Conservation (phyloP, 2,329 filamentous ascomycete genomes). For the Phaeosphaeria sp. region DNA sequence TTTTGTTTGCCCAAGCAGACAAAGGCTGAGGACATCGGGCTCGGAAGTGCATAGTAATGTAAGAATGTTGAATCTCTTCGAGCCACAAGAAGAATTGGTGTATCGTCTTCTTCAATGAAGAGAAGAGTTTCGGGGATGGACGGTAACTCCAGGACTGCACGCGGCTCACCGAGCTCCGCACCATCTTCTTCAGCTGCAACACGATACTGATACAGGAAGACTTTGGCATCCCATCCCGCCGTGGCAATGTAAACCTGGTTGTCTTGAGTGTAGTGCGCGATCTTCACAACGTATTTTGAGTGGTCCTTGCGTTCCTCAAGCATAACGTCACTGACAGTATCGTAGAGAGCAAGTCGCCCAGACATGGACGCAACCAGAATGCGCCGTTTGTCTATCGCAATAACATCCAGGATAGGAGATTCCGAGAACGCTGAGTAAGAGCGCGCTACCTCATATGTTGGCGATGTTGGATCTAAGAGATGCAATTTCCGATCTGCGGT, state of each 20-base stretch:
- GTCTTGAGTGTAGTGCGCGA: slow-evolving; percentile 50
- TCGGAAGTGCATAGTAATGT: slow-evolving; percentile 59
- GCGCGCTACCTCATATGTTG: slow-evolving; percentile 39
- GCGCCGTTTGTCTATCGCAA: slow-evolving; percentile 51
- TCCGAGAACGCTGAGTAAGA: slow-evolving; percentile 54
- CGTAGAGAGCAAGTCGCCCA: slow-evolving; percentile 60
- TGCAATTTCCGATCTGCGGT: slow-evolving; percentile 55
- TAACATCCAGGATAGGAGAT: slow-evolving; percentile 62
- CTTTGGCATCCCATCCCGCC: slow-evolving; percentile 66
- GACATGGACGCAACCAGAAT: slow-evolving; percentile 66
- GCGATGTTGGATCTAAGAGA: slow-evolving; percentile 48
- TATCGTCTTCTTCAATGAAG: slow-evolving; percentile 56
- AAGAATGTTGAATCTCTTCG: slow-evolving; percentile 65
- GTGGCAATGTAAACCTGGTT: slow-evolving; percentile 55
- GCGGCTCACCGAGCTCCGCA: slow-evolving; percentile 45
- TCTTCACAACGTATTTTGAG: slow-evolving; percentile 64
- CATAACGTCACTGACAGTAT: slow-evolving; percentile 46
- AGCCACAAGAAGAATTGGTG: slow-evolving; percentile 60
- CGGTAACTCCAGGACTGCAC: slow-evolving; percentile 52
- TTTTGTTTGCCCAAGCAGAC: slow-evolving; percentile 63
- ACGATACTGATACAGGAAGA: slow-evolving; percentile 56
- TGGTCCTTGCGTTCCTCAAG: slow-evolving; percentile 63
- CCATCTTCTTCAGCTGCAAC: slow-evolving; percentile 33
- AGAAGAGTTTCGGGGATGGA: slow-evolving; percentile 65
- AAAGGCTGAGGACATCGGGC: slow-evolving; percentile 17